Base-by-base conservation (phyloP, 2,329 filamentous ascomycete species). In the Xylariaceae sp. region DNA sequence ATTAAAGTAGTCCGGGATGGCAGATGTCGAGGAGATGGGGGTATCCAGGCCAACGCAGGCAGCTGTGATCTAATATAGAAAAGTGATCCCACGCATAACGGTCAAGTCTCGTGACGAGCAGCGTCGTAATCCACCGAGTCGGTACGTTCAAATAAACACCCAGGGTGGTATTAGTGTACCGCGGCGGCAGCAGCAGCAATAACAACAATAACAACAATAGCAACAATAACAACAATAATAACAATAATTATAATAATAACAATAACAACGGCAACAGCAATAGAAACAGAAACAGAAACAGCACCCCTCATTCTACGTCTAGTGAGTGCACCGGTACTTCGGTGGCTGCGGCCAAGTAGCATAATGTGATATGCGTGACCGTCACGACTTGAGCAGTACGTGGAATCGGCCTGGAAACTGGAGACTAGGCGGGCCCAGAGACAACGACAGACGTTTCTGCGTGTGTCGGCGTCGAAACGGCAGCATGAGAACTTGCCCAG, bases 51-150 rank as follows among this genome's bases (percentile, higher is more conserved):
- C 34, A 49, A 60, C 45, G 40, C 43, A 56, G 35, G 57, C 47
- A 60, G 51, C 56, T 56, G 50, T 60, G 56, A 61, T 42, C 57
- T 65, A 65, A 65, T 66, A 67, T 65, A 67, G 58, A 60, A 60
- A 62, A 65, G 65, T 61, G 59, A 53, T 43, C 59, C 58, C 57
- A 58, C 54, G 55, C 56, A 59, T 54, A 62, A 5, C 19, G 60
- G 62, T 55, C 54, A 57, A 58, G 56, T 60, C 58, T 62, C 60
- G 57, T 59, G 57, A 62, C 59, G 57, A 64, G 62, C 56, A 58
- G 53, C 55, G 48, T 48, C 26, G 58, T 62, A 58, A 60, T 42
- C 53, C 56, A 51, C 56, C 59, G 57, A 60, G 61, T 47, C 56
- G 56, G 58, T 58, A 51, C 50, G 47, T 47, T 52, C 49, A 59